Conservation (phyloP, 257 asterid species). For the Salvia splendens region DNA sequence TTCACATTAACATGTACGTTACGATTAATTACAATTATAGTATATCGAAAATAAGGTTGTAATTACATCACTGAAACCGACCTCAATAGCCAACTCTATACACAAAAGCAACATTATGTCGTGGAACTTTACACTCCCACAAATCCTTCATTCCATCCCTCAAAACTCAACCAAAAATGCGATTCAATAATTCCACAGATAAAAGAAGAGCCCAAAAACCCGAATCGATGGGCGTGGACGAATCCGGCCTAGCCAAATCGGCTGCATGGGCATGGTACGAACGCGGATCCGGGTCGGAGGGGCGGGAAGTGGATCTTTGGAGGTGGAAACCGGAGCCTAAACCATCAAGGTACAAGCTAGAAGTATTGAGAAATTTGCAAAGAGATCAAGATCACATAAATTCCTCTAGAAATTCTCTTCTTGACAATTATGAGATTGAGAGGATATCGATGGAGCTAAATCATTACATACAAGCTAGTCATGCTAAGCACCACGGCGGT, state of each 20-base stretch:
- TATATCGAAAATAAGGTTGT: background rate
- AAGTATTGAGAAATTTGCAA: constrained; percentile 37
- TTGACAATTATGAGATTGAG: constrained; percentile 62
- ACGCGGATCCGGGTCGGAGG: constrained; percentile 54
- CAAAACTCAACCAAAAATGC: constrained; percentile 13
- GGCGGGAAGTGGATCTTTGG: constrained; percentile 42
- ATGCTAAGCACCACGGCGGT: constrained; percentile 13
- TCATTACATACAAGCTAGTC: constrained; percentile 45
- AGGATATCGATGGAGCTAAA: constrained; percentile 60
- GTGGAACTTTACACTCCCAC: constrained; percentile 38
- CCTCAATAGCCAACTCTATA: background rate
- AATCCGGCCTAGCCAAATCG: constrained; percentile 47
- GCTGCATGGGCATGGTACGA: constrained; percentile 67
- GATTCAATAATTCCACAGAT: constrained; percentile 23
- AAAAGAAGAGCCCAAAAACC: constrained; percentile 34
- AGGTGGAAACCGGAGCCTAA: constrained; percentile 32
- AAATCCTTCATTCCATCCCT: constrained; percentile 10
- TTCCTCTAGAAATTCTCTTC: constrained; percentile 44
- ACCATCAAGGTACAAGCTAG: constrained; percentile 62
- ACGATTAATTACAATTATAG: background rate
- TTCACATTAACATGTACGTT: background rate
- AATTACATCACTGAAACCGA: constrained; percentile 20
- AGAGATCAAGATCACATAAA: background rate
- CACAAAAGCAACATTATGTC: background rate
- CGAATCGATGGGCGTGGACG: constrained; percentile 35